Percentiles rank a stretch among this genome's conserved stretches.
Conservation (phyloP, 306 rosid species). For the Chamaecrista fasciculata region DNA sequence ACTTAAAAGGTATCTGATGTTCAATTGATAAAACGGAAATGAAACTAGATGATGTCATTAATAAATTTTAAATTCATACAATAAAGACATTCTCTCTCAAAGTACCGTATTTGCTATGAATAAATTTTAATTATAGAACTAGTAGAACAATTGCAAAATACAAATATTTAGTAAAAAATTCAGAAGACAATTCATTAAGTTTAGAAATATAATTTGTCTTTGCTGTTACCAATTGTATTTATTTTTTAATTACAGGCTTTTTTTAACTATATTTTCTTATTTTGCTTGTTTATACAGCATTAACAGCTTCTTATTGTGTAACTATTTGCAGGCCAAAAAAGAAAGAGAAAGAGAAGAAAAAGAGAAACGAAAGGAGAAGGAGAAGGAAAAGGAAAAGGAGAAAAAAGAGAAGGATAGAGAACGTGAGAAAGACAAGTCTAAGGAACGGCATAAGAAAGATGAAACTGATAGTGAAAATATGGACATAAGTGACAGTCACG, state of each 20-base stretch:
- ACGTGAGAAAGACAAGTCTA: conserved; percentile 80
- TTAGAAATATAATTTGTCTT: no score
- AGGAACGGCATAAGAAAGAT: conserved; percentile 84
- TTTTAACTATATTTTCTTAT: no score
- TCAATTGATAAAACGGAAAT: neutral
- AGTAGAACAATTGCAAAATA: no score
- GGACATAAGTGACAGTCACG: conserved; percentile 58
- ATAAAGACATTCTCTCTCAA: neutral
- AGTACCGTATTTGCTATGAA: neutral
- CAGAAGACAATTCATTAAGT: no score
- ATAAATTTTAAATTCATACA: neutral
- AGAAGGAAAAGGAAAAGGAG: conserved; percentile 52
- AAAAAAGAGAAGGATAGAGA: conserved; percentile 84
- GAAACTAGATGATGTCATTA: neutral
- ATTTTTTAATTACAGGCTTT: no score
- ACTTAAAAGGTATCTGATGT: neutral
- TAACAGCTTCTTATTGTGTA: no score
- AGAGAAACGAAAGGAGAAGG: conserved; percentile 58
- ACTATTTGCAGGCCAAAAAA: conserved; percentile 69
- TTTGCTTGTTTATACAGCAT: no score
- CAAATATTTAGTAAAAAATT: no score
- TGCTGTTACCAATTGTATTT: no score
- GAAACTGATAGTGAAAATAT: conserved; percentile 82
- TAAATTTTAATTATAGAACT: neutral
- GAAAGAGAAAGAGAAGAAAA: conserved; percentile 84